Evolutionary conservation across 148 eudicot species (phyloP).

Genomic region (Amaranthus hypochondriacus): DNA sequence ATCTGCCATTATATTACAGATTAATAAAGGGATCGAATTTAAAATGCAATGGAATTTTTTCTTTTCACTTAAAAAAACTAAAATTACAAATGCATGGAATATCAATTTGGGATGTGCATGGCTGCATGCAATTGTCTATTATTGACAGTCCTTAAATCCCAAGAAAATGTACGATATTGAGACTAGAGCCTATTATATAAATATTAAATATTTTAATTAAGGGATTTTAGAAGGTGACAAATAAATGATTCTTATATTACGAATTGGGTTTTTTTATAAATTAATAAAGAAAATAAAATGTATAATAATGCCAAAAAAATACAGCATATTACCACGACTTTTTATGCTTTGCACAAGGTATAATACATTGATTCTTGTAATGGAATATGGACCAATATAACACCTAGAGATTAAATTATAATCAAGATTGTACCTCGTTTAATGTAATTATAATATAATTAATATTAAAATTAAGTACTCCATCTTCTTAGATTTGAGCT

Average conservation of each 20-base stretch:
- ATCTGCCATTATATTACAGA: too few species aligned
- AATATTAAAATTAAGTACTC: conserved; percentile 4
- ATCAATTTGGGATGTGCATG: conserved; percentile 17
- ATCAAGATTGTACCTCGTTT: conserved; percentile 25
- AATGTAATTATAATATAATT: conserved; percentile 14
- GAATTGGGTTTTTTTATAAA: neutral
- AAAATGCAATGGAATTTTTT: too few species aligned
- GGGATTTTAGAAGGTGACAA: conserved; percentile 16
- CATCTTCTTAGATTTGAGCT: neutral
- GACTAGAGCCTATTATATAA: neutral
- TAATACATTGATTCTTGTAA: conserved; percentile 34
- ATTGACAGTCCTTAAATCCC: conserved; percentile 29
- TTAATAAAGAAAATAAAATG: neutral
- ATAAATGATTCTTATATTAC: conserved; percentile 8
- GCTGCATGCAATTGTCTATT: conserved; percentile 30
- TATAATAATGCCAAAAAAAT: conserved; percentile 17
- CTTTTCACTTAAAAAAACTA: too few species aligned
- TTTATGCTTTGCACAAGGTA: conserved; percentile 28
- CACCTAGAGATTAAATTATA: conserved; percentile 27
- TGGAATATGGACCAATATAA: conserved; percentile 29
- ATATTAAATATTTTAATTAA: neutral
- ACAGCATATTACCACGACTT: conserved; percentile 27
- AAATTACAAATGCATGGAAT: conserved; percentile 6
- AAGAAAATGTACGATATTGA: conserved; percentile 20
- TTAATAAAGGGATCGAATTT: too few species aligned